These are phyloP conservation scores for Boletus subparvulus DNA, from an alignment of 768 basidiomycete genomes.

Conservation along the genomic window DNA sequence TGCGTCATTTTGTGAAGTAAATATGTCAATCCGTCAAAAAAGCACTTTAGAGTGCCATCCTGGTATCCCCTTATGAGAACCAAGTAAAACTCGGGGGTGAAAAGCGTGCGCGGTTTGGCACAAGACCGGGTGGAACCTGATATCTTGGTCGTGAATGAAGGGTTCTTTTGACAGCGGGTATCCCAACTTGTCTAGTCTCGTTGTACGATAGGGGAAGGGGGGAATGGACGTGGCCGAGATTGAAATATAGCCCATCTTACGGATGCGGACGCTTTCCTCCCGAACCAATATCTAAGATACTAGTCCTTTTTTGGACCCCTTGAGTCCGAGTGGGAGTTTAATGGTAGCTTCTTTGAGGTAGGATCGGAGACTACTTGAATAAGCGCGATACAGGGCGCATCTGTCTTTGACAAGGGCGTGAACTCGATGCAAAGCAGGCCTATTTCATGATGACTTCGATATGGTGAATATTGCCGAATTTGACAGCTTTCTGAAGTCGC, in stretches of 20 bases:
- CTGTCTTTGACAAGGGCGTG: neutral
- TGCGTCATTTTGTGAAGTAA: neutral
- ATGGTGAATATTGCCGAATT: neutral
- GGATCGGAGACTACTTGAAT: constrained; percentile 1
- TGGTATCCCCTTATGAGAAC: neutral
- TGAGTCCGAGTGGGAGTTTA: neutral
- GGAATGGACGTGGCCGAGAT: neutral
- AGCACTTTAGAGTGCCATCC: neutral
- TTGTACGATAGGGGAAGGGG: neutral
- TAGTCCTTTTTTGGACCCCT: neutral
- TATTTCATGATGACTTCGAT: neutral
- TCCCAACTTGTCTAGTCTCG: neutral
- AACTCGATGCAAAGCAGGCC: neutral
- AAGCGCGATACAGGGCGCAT: neutral
- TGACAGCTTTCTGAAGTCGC: neutral
- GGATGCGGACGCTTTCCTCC: neutral
- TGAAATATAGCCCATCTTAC: neutral
- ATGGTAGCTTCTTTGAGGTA: neutral
- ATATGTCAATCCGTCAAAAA: neutral
- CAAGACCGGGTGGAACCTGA: neutral
- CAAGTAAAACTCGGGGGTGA: neutral
- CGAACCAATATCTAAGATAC: neutral
- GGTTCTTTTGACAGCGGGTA: neutral
- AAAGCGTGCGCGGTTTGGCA: neutral
- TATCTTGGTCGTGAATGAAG: neutral